Evolutionary conservation across 1,284 basidiomycete species (phyloP).

Genomic region (Cryptococcus sp.): DNA sequence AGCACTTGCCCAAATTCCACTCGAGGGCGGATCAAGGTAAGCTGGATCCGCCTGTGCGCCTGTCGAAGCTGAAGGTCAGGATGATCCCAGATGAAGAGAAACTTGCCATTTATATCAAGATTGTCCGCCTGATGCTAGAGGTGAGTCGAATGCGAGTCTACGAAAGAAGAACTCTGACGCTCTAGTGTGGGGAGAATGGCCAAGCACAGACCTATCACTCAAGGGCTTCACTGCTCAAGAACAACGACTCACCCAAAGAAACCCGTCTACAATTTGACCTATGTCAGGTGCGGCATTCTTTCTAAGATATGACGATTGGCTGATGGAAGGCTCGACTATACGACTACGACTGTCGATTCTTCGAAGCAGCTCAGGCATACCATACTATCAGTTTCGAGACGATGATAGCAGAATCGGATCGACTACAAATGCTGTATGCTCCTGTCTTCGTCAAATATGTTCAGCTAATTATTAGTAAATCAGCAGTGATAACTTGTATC

Average conservation of each 20-base stretch:
- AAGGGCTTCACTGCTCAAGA: slow-evolving; percentile 84
- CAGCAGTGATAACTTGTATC: slow-evolving; percentile 91
- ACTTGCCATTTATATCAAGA: slow-evolving; percentile 84
- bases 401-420: slow-evolving; percentile 85
- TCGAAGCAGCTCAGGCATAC: slow-evolving; percentile 91
- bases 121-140: slow-evolving; percentile 90
- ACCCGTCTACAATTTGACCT: slow-evolving; percentile 76
- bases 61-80: slow-evolving; percentile 44
- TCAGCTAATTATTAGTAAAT: slow-evolving; percentile 55
- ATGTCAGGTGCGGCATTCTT: slow-evolving; percentile 54
- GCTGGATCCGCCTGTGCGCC: slow-evolving; percentile 12
- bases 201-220: slow-evolving; percentile 96
- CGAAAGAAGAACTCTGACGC: background rate
- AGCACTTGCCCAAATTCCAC: slow-evolving; percentile 81
- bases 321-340: slow-evolving; percentile 69
- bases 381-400: slow-evolving; percentile 87
- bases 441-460: background rate
- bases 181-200: slow-evolving; percentile 51
- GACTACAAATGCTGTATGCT: slow-evolving; percentile 74
- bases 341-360: slow-evolving; percentile 84
- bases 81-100: slow-evolving; percentile 77
- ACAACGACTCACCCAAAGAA: slow-evolving; percentile 69
- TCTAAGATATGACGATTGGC: background rate
- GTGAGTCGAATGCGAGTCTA: slow-evolving; percentile 49
- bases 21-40: slow-evolving; percentile 85